Base-by-base conservation (phyloP, 108 stramenopile genomes). In the Cylindrotheca closterium region DNA sequence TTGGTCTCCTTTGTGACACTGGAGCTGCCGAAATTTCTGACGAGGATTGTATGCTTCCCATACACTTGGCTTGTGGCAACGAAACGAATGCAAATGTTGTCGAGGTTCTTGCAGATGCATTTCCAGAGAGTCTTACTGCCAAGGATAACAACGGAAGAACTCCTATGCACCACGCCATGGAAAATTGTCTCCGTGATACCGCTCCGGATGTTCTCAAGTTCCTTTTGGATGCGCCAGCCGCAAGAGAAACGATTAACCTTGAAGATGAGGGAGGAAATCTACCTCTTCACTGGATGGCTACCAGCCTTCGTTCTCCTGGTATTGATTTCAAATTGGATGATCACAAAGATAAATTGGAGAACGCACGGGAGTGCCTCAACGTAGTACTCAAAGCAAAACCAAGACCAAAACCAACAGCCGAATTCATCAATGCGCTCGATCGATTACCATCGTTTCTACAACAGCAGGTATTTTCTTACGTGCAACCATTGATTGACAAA, bases 161-260 rank as follows among this genome's bases (percentile, higher is more conserved):
- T 30, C 86, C 92, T 1, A 70, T 93, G 60, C 92, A 93, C 58
- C 77, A 88, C 58, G 88, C 87, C 62, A 89, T 93, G 88, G 92
- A 86, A 32, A 93, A 93, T 69, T 85, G 88, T 15, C 86, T 88
- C 30, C 82, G 87, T 4, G 81, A 82, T 49, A 79, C 86, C 5
- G 79, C 75, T 54, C 88, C 92, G 4, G 77, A 70, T 2, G 87
- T 88, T 17, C 76, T 89, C 21, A 55, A 68, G 17, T 86, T 86
- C 51, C 58, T 93, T 17, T 51, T 93, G 21, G 81, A 86, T 31
- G 51, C 68, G n/a, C n/a, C 69, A 37, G 53, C 55, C 2, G 71
- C 62, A 10, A 58, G 47, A 4, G 73, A 77, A 27, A 65, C 68
- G 27, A 73, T 88, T 55, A 86, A 93, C 60, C 54, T 65, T 0